These are phyloP conservation scores for Yarrowia galli DNA, from an alignment of 1,139 yeast species.

Conservation along the genomic window DNA sequence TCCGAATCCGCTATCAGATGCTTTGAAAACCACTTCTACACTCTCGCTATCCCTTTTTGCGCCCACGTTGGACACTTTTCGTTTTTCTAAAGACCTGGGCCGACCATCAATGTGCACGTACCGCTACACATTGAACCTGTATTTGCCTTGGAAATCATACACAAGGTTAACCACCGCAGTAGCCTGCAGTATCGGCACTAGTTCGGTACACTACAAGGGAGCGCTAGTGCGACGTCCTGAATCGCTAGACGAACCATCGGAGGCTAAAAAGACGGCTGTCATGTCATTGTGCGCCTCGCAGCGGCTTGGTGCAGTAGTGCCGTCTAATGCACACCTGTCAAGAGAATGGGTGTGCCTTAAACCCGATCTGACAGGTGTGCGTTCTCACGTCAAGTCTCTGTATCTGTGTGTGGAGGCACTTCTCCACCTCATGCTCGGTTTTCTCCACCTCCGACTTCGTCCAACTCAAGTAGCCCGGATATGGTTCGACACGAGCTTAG, in stretches of 20 bases:
- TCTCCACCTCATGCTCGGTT: neutral
- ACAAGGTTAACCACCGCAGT: conserved; percentile 27
- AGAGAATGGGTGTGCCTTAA: neutral
- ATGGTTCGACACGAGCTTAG: neutral
- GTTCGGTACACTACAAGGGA: conserved; percentile 2
- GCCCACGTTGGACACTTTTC: neutral
- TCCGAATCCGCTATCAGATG: too few species aligned
- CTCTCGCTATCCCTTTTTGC: too few species aligned
- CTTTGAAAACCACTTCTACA: too few species aligned
- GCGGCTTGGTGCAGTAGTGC: conserved; percentile 3
- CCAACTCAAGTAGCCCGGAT: neutral
- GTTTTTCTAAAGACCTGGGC: neutral
- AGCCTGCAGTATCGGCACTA: conserved; percentile 6
- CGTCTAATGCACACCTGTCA: conserved; percentile 1
- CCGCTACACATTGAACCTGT: too few species aligned
- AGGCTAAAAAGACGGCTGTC: neutral
- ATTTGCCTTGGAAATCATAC: neutral
- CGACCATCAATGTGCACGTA: neutral
- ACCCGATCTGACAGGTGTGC: neutral
- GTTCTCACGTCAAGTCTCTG: neutral
- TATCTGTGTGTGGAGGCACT: too few species aligned
- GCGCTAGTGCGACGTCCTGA: neutral
- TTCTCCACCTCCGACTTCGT: neutral
- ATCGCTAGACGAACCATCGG: neutral
- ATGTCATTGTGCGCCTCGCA: neutral